Conservation (phyloP, 768 basidiomycete species). For the Suillus americanus region DNA sequence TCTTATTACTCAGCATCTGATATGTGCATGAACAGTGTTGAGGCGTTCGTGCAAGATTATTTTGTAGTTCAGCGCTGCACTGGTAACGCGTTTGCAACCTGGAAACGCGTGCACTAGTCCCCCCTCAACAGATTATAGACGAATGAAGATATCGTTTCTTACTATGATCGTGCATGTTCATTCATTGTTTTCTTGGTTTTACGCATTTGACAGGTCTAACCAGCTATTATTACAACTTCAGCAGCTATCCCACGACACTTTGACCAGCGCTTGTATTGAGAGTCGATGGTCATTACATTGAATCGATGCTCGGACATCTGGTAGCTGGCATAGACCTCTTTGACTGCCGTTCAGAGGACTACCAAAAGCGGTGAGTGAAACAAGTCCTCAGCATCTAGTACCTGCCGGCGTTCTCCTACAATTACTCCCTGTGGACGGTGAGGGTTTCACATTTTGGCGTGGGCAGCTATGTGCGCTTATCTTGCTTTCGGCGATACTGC, state of each 20-base stretch:
- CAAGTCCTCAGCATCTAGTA: background rate
- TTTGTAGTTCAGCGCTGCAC: background rate
- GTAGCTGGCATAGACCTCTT: background rate
- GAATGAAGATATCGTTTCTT: background rate
- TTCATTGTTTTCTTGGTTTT: background rate
- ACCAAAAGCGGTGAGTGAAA: background rate
- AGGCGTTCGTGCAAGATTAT: background rate
- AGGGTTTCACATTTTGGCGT: background rate
- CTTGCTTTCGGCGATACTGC: background rate
- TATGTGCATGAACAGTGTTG: conserved; percentile 21
- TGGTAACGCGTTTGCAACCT: background rate
- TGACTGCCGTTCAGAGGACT: background rate
- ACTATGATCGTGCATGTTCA: background rate
- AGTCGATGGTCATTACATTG: background rate
- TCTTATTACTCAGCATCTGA: conserved; percentile 63
- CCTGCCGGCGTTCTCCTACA: background rate
- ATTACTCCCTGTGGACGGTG: background rate
- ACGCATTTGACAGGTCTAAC: background rate
- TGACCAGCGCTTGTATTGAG: background rate
- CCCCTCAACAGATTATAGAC: background rate
- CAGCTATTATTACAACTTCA: background rate
- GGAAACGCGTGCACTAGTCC: background rate
- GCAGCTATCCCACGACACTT: background rate
- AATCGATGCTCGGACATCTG: background rate
- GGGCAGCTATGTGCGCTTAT: background rate